Base-by-base conservation (phyloP, 345 rosid genomes). In the Ceriops zippeliana region DNA sequence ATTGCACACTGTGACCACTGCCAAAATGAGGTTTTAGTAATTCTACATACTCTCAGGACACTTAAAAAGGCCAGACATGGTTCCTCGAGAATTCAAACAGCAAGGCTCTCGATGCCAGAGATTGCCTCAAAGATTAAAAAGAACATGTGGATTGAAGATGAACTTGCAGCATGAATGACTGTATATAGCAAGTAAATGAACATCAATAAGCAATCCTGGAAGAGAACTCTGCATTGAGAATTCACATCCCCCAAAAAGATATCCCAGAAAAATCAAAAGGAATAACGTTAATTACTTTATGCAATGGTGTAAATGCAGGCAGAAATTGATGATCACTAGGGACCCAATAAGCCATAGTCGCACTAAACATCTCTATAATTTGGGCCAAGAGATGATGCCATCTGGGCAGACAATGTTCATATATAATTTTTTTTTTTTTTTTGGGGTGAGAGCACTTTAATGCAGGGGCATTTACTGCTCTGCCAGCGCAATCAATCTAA, bases 241-340 rank as follows among this genome's bases (percentile, higher is more conserved):
- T 51, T 63, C 52, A 66, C 62, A 61, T 70, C 59, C 5, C 37
- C 42, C 56, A 34, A 56, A 79, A 76, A 26, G 53, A 64, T 53
- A 42, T 42, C 49, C 75, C 77, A 66, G 79, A 47, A 76, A 65
- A 2, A 65, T 47, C 63, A 71, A 42, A 42, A 42, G 49, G 19
- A 42, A 42, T 30, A 62, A 9, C 2, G 3, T 59, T 20, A 46
- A 42, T 21, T n/a, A 37, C 42, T 62, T 62, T 30, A 38, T 30
- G 68, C 56, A 61, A 49, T 22, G 24, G 30, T 42, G 49, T 28
- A 37, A 54, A 54, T 28, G 32, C 38, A 24, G 16, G 37, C 3
- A 47, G 26, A 11, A 42, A 42, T 42, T 13, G 4, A 42, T 17
- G 0, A 42, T 10, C 46, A 38, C 46, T 38, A 10, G 46, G 49